Evolutionary conservation across 2,329 filamentous ascomycete genomes (phyloP), one percentile per base, ranked within the genome.

Genomic region (Colletotrichum salicis): DNA sequence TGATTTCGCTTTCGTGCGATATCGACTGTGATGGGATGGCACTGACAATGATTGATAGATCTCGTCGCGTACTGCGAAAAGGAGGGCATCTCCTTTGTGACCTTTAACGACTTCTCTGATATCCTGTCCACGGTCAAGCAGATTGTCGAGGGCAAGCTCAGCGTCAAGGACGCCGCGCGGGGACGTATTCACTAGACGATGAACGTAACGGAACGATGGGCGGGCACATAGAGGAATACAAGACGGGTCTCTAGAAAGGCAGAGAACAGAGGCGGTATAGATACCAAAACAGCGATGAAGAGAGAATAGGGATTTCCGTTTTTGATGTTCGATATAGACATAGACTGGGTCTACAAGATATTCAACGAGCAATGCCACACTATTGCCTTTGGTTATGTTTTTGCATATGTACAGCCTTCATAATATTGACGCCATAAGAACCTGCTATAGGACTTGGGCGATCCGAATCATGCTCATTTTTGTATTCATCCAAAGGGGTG

Each of bases 41-140:
- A 15, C 12, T 19, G 57, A 52, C 33, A 73, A 73, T 77, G 33
- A 75, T 59, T 22, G 54, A 68, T 61, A 94, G 95, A 98, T 82
- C 89, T 98, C 67, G 92, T 98, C 74, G 90, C 88, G 15, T 98
- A 94, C 84, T 98, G 96, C 80, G 92, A 95, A 77, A 91, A 90
- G 66, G 91, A 97, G 81, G 89, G 93, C 11, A 91, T 97, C 24
- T 95, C 95, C 0, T 98, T 97, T 81, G 96, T 94, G 15, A 91
- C 93, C 3, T 98, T 98, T 80, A 87, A 93, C 77, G 91, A 95
- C 84, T 98, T 96, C 90, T 89, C 89, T 7, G 90, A 91, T 74
- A 97, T 97, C 78, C 86, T 94, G 59, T 86, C 88, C 73, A 93
- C 92, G 35, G 92, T 94, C 73, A 91, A 94, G 84, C 90, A 92